These are phyloP conservation scores for Aspergillus cejpii DNA, from an alignment of 2,329 filamentous ascomycete species.

Conservation along the genomic window DNA sequence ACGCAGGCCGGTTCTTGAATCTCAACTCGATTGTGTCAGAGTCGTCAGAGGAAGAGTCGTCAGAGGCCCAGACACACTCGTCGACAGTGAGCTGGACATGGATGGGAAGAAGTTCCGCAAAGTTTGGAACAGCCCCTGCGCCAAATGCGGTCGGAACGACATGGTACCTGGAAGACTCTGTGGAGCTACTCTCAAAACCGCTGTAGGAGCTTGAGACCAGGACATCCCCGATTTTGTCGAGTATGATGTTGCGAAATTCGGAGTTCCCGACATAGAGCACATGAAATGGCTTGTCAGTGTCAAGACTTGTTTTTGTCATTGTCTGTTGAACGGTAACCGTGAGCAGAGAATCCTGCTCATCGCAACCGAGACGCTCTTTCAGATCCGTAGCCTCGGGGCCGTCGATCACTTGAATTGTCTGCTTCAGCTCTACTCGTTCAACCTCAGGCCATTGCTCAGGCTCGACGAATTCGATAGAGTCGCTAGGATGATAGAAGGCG, in stretches of 20 bases:
- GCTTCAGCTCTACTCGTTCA: constrained; percentile 39
- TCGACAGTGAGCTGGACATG: constrained; percentile 45
- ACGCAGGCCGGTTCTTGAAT: constrained; percentile 37
- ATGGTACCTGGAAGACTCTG: constrained; percentile 43
- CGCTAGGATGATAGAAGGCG: constrained; percentile 27
- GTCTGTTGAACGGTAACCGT: constrained; percentile 41
- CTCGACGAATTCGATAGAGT: constrained; percentile 41
- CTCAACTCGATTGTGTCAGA: constrained; percentile 32
- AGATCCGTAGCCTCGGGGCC: constrained; percentile 25
- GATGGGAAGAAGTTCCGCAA: constrained; percentile 45
- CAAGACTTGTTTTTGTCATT: constrained; percentile 37
- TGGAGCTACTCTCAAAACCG: constrained; percentile 29
- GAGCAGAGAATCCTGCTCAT: constrained; percentile 29
- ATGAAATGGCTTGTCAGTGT: constrained; percentile 40
- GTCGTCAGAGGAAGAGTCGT: constrained; percentile 19
- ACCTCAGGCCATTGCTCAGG: constrained; percentile 36
- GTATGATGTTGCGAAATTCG: constrained; percentile 36
- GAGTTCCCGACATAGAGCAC: constrained; percentile 40
- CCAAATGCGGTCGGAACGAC: constrained; percentile 46
- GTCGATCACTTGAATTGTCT: constrained; percentile 37
- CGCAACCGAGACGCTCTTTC: constrained; percentile 23
- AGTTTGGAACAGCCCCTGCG: constrained; percentile 40
- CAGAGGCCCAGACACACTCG: constrained; percentile 37
- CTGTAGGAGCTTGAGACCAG: constrained; percentile 38
- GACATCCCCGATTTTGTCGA: constrained; percentile 45